Base-by-base conservation (phyloP, 345 rosid species). In the Cardamine resedifolia region DNA sequence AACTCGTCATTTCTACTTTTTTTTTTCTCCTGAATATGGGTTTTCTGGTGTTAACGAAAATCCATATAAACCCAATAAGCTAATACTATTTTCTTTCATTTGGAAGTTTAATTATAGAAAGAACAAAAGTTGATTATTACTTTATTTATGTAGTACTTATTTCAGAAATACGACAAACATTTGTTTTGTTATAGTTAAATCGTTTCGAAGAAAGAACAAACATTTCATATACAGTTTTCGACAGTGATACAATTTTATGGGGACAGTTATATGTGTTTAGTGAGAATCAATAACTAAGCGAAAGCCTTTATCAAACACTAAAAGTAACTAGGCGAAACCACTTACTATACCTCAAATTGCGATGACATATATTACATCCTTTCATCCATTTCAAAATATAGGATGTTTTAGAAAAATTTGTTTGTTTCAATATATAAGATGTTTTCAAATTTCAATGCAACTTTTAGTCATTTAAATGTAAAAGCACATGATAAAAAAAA, bases 1-100 rank as follows among this genome's bases (percentile, higher is more conserved):
- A 71, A 71, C 38, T 71, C 31, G 61, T 50, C 68, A 36, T 28
- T 28, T 71, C 68, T 16, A 59, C 38, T 34, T 1, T 8, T 8
- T 1, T 8, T 9, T 16, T 34, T 34, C n/a, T 3, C 3, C 41
- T 10, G 14, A 48, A 15, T 57, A 44, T 45, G 2, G 1, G 16
- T 56, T 50, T 21, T 20, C 23, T 1, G 43, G 5, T 44, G 64
- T 30, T 15, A 56, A 68, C 44, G 23, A 68, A 28, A 56, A 43
- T 68, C 44, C 36, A 41, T 41, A 8, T 39, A 61, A 41, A 61
- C 9, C 51, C 23, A 8, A 41, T 15, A 23, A 53, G 53, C 28
- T 68, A 15, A 34, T 28, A 19, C 11, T 57, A 20, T 20, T 41
- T 38, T 16, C 3, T 19, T 67, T 67, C 7, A 16, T n/a, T n/a